phyloP scores from a whole-genome alignment of 2,329 filamentous ascomycete genomes.

The Nannizzia gypsea region DNA sequence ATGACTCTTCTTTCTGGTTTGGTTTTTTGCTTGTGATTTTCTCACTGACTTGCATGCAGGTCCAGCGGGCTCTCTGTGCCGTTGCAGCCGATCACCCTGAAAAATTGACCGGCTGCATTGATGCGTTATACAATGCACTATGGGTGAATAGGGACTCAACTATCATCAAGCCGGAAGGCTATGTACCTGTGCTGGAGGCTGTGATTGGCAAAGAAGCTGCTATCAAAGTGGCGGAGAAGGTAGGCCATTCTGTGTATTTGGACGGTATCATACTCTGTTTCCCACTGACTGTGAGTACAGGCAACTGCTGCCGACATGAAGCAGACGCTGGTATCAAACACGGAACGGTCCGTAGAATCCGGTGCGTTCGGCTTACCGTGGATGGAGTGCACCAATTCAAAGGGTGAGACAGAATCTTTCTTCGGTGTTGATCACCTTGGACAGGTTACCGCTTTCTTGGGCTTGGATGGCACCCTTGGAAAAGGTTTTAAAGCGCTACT shows the following conservation, averaged over 20 bases:
- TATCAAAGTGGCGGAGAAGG: slow-evolving; percentile 31
- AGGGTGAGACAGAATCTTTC: slow-evolving; percentile 44
- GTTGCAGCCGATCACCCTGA: slow-evolving; percentile 31
- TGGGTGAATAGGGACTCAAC: slow-evolving; percentile 40
- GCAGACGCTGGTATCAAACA: slow-evolving; percentile 37
- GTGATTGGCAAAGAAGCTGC: slow-evolving; percentile 38
- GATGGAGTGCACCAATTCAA: slow-evolving; percentile 44
- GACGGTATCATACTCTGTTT: not conserved
- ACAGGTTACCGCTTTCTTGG: slow-evolving; percentile 42
- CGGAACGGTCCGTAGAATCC: slow-evolving; percentile 39
- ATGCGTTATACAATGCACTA: slow-evolving; percentile 39
- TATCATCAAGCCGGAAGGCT: slow-evolving; percentile 35
- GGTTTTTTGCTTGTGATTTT: not conserved
- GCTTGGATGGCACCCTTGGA: slow-evolving; percentile 32
- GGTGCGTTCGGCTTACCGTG: slow-evolving; percentile 52
- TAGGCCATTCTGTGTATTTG: slow-evolving; percentile 16
- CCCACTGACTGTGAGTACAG: slow-evolving; percentile 13
- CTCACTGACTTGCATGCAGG: slow-evolving; percentile 9
- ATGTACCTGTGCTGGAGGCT: slow-evolving; percentile 33
- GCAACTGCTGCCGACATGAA: slow-evolving; percentile 34
- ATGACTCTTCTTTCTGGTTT: not conserved
- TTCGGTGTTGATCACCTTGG: slow-evolving; percentile 53
- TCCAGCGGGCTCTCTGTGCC: slow-evolving; percentile 43
- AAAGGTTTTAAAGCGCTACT: slow-evolving; percentile 22
- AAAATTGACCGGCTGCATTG: slow-evolving; percentile 32